These are phyloP conservation scores for Lanmaoa pseudosensibilis DNA, from an alignment of 768 basidiomycete species.

Conservation along the genomic window DNA sequence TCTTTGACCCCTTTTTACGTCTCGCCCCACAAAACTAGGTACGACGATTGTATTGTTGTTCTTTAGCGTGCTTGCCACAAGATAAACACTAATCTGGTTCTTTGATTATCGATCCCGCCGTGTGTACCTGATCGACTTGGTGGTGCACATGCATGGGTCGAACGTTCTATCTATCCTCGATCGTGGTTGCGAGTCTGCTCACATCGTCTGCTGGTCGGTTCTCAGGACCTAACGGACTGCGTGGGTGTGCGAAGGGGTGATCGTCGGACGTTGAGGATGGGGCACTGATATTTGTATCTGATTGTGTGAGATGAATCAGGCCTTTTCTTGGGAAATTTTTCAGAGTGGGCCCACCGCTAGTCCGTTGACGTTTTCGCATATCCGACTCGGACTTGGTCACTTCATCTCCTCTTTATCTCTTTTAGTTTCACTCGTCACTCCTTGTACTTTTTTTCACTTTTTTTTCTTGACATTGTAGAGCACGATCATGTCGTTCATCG, in stretches of 20 bases:
- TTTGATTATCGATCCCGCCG: not conserved
- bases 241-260: not conserved
- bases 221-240: too few relatives aligned
- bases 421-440: not conserved
- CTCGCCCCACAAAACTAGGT: not conserved
- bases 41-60: not conserved
- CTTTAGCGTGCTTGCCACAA: not conserved
- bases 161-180: not conserved
- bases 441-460: not conserved
- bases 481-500: constrained; percentile 20
- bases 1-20: not conserved
- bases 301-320: constrained; percentile 19
- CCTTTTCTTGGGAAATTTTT: constrained; percentile 14
- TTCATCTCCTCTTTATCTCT: not conserved
- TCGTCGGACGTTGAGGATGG: too few relatives aligned
- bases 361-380: not conserved
- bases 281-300: constrained; percentile 14
- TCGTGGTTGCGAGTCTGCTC: not conserved
- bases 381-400: not conserved
- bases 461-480: not conserved
- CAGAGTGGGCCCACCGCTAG: not conserved
- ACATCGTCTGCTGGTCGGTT: not conserved
- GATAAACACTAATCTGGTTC: not conserved
- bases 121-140: not conserved
- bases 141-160: not conserved